Evolutionary conservation across 2,329 filamentous ascomycete species (phyloP), one percentile per base, ranked within the genome.

Genomic region (Penicillium sp.): DNA sequence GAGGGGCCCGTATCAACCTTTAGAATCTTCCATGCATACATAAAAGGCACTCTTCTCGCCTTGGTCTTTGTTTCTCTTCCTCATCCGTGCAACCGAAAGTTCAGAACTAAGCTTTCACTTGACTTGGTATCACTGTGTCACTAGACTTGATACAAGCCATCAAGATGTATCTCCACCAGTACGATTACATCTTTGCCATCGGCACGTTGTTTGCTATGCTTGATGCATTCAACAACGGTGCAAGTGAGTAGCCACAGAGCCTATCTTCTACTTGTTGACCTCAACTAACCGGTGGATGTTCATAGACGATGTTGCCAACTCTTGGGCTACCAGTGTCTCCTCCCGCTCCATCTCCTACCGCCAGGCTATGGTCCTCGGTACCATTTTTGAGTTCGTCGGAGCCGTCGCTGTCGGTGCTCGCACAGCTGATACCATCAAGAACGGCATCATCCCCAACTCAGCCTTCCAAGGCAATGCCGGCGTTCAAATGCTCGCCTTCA

Each of bases 311-410:
- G 89, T 93, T 57, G 89, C 90, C 70, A 93, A 93, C 77, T 80
- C 89, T 50, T 93, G 89, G 87, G 89, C 89, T 8, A 93, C 90
- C 67, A 88, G 85, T 68, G 89, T 93, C 58, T 92, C 89, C 21
- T 92, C 89, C n/a, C 80, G 89, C 54, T 92, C 89, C 64, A 64
- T 73, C 57, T 68, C 69, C 25, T 73, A 73, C 42, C 64, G 70
- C 17, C 69, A 71, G 62, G 71, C 71, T 25, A 73, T 73, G 71
- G 41, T 73, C 21, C 68, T 89, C 48, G 84, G 86, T 48, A 82
- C 84, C 47, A 74, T 89, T 61, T 89, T 89, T 74, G 88, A 90
- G 73, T 80, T 89, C 74, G 73, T 85, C 47, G 88, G 87, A 47
- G 87, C 87, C 62, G 79, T 89, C 66, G 80, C 84, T 4, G 86